A percentile compares a stretch with the other conserved stretches of the same genome.
Conservation (phyloP, 2,329 filamentous ascomycete genomes). For the Nemania diffusa region DNA sequence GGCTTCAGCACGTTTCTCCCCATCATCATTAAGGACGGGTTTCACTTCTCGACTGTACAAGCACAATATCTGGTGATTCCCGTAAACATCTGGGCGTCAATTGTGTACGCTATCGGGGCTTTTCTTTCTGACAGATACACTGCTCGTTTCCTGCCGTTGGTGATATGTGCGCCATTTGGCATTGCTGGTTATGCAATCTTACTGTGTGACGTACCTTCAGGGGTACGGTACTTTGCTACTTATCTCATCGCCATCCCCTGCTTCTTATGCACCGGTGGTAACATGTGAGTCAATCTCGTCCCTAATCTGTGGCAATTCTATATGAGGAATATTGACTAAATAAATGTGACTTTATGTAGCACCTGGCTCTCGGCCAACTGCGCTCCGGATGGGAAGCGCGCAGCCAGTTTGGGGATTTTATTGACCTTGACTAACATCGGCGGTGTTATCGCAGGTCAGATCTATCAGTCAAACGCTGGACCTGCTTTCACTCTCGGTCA, state of each 20-base stretch:
- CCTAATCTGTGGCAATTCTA: background rate
- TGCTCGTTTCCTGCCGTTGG: conserved; percentile 51
- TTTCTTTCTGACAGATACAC: conserved; percentile 52
- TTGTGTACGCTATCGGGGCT: conserved; percentile 54
- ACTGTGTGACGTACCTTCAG: conserved; percentile 39
- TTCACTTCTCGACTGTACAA: conserved; percentile 53
- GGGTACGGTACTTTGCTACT: conserved; percentile 43
- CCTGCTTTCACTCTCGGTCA: conserved; percentile 47
- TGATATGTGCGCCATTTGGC: conserved; percentile 46
- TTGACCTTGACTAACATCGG: conserved; percentile 44
- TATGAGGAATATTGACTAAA: background rate
- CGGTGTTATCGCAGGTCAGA: conserved; percentile 45
- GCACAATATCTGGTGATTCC: conserved; percentile 54
- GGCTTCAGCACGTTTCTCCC: conserved; percentile 55
- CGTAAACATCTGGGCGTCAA: conserved; percentile 54
- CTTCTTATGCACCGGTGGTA: conserved; percentile 43
- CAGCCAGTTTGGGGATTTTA: conserved; percentile 44
- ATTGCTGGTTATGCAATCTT: conserved; percentile 45
- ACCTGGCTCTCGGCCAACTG: conserved; percentile 46
- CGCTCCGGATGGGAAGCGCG: conserved; percentile 46
- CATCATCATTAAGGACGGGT: conserved; percentile 54
- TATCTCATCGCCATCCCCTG: conserved; percentile 45
- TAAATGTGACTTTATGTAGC: conserved; percentile 14
- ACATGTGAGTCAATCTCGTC: conserved; percentile 37
- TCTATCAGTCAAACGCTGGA: conserved; percentile 43